Base-by-base conservation (phyloP, 148 eudicot genomes). In the Rheum nobile region DNA sequence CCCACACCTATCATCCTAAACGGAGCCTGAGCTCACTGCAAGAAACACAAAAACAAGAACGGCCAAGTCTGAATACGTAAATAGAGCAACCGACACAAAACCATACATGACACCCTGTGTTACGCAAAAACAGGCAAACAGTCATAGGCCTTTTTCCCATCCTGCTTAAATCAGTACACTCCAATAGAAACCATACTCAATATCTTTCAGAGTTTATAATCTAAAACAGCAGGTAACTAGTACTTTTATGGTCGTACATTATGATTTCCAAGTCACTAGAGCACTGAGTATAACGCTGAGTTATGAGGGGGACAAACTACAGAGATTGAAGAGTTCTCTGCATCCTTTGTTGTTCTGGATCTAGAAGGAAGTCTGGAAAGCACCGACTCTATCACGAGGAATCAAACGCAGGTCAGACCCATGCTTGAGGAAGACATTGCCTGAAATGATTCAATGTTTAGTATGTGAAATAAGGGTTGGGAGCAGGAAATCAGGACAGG, bases 351-450 rank as follows among this genome's bases (percentile, higher is more conserved):
- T 28, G 67, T 28, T 59, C 17, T 26, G 67, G 67, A 13, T 59
- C 35, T 59, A 59, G 34, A 59, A 59, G 67, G 19, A 59, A 59
- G 34, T 28, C 67, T 59, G 34, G 34, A 34, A 67, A 77, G 89
- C 84, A 78, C 97, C 98, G 75, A 94, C 98, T 79, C 97, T 89
- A 71, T 94, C 98, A 22, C 97, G 98, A 63, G 98, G 98, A 80
- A 94, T 94, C 90, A 94, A 80, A 17, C 97, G 96, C 81, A 94
- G 74, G 47, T 91, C 98, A 59, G 97, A 91, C 1, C 98, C 98
- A 79, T 91, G 98, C 80, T 94, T 94, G 37, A 94, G 93, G 83
- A 91, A 94, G 55, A 94, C 97, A 79, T 94, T 94, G 69, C 97
- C 98, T 94, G 90, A 29, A 69, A 89, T 50, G 21, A 34, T 59